phyloP scores from a whole-genome alignment of 2,329 filamentous ascomycete genomes.

The Thielaviopsis musarum region DNA sequence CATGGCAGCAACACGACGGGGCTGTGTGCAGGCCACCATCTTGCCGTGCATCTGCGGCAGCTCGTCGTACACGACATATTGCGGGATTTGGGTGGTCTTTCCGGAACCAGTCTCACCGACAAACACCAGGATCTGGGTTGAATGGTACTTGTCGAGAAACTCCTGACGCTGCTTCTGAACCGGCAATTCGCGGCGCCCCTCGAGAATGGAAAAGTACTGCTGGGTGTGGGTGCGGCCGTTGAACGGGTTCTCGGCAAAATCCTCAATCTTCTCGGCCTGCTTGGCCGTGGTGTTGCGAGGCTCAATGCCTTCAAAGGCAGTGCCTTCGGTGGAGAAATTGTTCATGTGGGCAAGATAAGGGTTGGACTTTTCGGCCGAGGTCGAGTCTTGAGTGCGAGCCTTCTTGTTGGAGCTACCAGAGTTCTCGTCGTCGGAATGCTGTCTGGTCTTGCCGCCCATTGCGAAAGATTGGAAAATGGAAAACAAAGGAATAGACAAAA shows the following conservation, averaged over 20 bases:
- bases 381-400: slow-evolving; percentile 20
- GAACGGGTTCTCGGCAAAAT: slow-evolving; percentile 73
- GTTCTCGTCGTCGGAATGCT: slow-evolving; percentile 23
- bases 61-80: slow-evolving; percentile 96
- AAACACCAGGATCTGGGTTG: slow-evolving; percentile 90
- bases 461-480: slow-evolving; percentile 2
- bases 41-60: slow-evolving; percentile 72
- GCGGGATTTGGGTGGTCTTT: slow-evolving; percentile 97
- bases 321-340: slow-evolving; percentile 26
- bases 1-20: slow-evolving; percentile 94
- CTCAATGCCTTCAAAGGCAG: slow-evolving; percentile 13
- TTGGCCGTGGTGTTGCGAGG: slow-evolving; percentile 66
- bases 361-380: slow-evolving; percentile 36
- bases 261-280: slow-evolving; percentile 57
- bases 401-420: slow-evolving; percentile 29
- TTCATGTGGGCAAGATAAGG: slow-evolving; percentile 88
- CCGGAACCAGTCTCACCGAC: slow-evolving; percentile 98
- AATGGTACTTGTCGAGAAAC: slow-evolving; percentile 84
- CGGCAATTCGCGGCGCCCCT: slow-evolving; percentile 68
- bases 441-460: slow-evolving; percentile 29
- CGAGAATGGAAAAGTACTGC: slow-evolving; percentile 80
- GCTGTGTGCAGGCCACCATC: slow-evolving; percentile 93
- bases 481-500: background rate
- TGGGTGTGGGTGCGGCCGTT: slow-evolving; percentile 59
- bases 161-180: slow-evolving; percentile 88